Conservation (phyloP, 192 early-diverging fungal species). For the Lunasporangiospora selenospora region DNA sequence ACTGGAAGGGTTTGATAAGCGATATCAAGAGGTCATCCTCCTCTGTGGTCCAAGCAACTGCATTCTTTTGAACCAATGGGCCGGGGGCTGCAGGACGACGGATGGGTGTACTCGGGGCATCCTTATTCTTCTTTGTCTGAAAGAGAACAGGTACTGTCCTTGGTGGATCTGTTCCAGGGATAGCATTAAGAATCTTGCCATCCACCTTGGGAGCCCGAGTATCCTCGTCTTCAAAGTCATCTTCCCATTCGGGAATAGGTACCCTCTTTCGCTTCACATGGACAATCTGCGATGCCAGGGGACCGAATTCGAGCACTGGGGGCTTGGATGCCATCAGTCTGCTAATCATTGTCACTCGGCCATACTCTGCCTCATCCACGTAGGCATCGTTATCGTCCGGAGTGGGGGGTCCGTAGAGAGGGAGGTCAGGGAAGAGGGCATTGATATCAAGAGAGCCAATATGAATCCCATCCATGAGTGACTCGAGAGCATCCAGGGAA, state of each 20-base stretch:
- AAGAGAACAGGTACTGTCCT: slow-evolving; percentile 45
- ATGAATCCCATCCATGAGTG: slow-evolving; percentile 30
- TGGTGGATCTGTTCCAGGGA: slow-evolving; percentile 52
- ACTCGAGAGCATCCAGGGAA: slow-evolving; percentile 40
- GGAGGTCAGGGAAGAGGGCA: slow-evolving; percentile 56
- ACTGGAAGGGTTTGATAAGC: slow-evolving; percentile 60
- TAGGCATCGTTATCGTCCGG: slow-evolving; percentile 61
- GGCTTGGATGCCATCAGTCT: slow-evolving; percentile 34
- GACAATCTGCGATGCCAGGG: slow-evolving; percentile 34
- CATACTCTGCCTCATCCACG: slow-evolving; percentile 61
- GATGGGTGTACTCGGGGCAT: slow-evolving; percentile 28
- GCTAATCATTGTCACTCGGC: slow-evolving; percentile 53
- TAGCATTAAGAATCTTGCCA: slow-evolving; percentile 53
- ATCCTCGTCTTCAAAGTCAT: slow-evolving; percentile 43
- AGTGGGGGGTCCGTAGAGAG: slow-evolving; percentile 59
- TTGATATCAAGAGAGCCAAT: slow-evolving; percentile 44
- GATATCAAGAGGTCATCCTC: slow-evolving; percentile 62
- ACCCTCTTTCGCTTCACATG: slow-evolving; percentile 43
- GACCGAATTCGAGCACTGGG: slow-evolving; percentile 33
- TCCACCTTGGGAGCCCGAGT: slow-evolving; percentile 27
- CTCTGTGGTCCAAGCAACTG: slow-evolving; percentile 56
- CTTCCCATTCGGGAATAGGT: slow-evolving; percentile 26
- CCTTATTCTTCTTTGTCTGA: slow-evolving; percentile 39
- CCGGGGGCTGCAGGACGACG: slow-evolving; percentile 31
- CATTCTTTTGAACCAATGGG: slow-evolving; percentile 19